Evolutionary conservation across 176 grass and related monocot species (phyloP), one percentile per base, ranked within the genome.

Genomic region (Carex pumila): DNA sequence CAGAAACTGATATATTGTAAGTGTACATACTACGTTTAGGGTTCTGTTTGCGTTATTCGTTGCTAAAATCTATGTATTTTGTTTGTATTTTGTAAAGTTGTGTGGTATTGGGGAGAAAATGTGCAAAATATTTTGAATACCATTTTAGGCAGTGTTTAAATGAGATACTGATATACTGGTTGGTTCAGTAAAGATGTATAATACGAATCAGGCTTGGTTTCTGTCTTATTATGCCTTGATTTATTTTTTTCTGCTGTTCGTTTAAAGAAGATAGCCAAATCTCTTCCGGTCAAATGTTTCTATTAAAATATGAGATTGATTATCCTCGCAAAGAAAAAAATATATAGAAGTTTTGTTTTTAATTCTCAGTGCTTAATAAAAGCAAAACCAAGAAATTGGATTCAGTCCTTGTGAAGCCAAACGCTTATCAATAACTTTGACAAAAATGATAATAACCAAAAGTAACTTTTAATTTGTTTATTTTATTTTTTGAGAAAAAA

Each of bases 21-120:
- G n/a, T 83, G 80, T 83, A 83, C 43, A 83, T 83, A 83, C 60
- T 65, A 32, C 57, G n/a, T 81, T 64, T 81, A 83, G 61, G 66
- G 45, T 54, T 57, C 81, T 18, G 65, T 36, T 63, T 62, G 79
- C 12, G 17, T 69, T 83, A 66, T 43, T 54, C 2, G 8, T 50
- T 82, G 10, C 36, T 49, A 65, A 69, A 66, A 49, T 83, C 18
- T 83, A 2, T 83, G 55, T 7, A 54, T 54, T 68, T 15, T 32
- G 22, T 32, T 83, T 49, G 81, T 13, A 30, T 52, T 55, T 63
- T 67, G 30, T 22, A 9, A 64, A 58, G 22, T 65, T 34, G 0
- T 31, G 6, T 56, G 73, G 49, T 55, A 30, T 47, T 77, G 31
- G 55, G 21, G 22, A 34, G 54, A 25, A 8, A 19, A n/a, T 19